Evolutionary conservation across 1,284 basidiomycete genomes (phyloP), one percentile per base, ranked within the genome.

Genomic region (Apiotrichum veenhuisii): DNA sequence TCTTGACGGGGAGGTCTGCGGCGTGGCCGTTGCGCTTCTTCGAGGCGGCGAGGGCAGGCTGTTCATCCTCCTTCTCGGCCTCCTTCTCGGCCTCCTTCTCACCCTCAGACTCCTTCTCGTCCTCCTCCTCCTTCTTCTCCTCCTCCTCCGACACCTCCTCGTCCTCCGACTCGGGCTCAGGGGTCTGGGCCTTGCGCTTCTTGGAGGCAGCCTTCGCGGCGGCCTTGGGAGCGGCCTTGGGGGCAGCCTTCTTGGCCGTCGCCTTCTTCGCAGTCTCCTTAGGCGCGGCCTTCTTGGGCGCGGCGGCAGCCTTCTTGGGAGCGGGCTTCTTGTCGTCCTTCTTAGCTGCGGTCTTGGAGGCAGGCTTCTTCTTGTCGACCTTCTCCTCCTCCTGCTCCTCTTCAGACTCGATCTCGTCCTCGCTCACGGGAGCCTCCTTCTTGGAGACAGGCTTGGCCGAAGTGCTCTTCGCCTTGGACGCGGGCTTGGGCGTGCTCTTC

Each of bases 381-480:
- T 57, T 61, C 8, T 51, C 25, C 12, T 47, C 46, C 12, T 52
- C 23, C 52, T 54, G 49, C n/a, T 33, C 22, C 33, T 52, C 37
- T 27, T 44, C 46, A 23, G 52, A n/a, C 52, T 55, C 54, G 14
- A 20, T 11, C 27, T 51, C 43, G 27, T 42, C 50, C 51, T 59
- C 17, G 61, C 51, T 20, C 54, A 36, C 18, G 60, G 38, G 41
- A 7, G 51, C 14, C 48, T 41, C 36, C 25, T 57, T 12, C 41
- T 49, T 56, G n/a, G 63, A 59, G 38, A 59, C 52, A n/a, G 63
- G 52, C 52, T 60, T 63, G 18, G 62, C 26, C 34, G 62, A 64
- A 22, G 62, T 55, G 40, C 15, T 17, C 37, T 38, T 38, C 17
- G 23, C 25, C 42, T 18, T 54, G n/a, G 52, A 36, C 18, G 44